These are phyloP conservation scores for Aspergillus sojae DNA, from an alignment of 2,329 filamentous ascomycete genomes.

Conservation along the genomic window DNA sequence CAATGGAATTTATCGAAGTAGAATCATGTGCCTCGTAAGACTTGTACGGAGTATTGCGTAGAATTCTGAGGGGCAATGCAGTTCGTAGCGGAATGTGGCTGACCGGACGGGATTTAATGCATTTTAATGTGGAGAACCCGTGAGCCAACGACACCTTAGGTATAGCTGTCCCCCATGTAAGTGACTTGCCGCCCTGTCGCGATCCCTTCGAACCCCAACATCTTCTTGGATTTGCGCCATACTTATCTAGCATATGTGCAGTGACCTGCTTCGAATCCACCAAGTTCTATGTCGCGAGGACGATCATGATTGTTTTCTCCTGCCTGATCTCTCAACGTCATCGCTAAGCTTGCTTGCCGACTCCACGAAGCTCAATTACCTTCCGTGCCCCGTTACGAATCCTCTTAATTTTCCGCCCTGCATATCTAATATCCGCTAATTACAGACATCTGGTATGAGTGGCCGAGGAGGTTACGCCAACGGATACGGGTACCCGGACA, in stretches of 20 bases:
- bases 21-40: neutral
- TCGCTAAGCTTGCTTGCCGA: constrained; percentile 9
- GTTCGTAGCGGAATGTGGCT: constrained; percentile 18
- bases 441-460: constrained; percentile 34
- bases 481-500: constrained; percentile 41
- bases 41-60: neutral
- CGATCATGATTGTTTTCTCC: constrained; percentile 30
- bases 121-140: constrained; percentile 11
- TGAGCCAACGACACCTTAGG: constrained; percentile 9
- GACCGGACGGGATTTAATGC: constrained; percentile 6
- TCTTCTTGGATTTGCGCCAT: neutral
- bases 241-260: neutral
- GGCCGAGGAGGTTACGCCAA: constrained; percentile 39
- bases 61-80: neutral
- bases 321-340: constrained; percentile 21
- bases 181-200: neutral
- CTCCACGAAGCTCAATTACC: neutral
- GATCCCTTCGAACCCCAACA: constrained; percentile 1
- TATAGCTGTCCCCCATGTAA: constrained; percentile 6
- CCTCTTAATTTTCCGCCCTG: neutral
- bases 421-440: constrained; percentile 3
- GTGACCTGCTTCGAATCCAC: neutral
- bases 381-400: constrained; percentile 9
- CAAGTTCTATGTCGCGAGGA: neutral
- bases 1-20: neutral